Evolutionary conservation across 176 grass and related monocot species (phyloP).

Genomic region (Carex myosuroides): DNA sequence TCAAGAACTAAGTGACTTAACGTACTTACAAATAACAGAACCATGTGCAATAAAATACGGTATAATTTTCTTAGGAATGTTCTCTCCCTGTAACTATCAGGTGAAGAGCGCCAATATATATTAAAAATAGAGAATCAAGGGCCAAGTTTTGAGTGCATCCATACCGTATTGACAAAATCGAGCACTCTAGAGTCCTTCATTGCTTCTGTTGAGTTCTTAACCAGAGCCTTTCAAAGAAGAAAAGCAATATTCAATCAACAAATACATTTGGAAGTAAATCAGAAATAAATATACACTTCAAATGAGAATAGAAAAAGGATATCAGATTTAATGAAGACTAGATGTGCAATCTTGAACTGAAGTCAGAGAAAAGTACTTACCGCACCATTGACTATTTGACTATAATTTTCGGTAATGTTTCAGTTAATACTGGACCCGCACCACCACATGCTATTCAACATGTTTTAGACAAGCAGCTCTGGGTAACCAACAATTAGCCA

Average conservation of each 20-base stretch:
- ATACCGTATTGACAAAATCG: constrained; percentile 93
- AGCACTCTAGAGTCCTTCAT: constrained; percentile 95
- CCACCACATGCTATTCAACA: neutral
- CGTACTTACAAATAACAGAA: neutral
- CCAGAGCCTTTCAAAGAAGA: constrained; percentile 46
- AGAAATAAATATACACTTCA: neutral
- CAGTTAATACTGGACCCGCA: neutral
- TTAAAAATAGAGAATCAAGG: neutral
- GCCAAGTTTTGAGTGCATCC: neutral
- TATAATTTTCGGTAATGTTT: neutral
- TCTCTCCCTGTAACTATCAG: neutral
- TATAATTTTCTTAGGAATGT: neutral
- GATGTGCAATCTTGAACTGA: neutral
- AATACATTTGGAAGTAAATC: neutral
- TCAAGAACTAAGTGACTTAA: neutral
- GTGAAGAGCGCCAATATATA: neutral
- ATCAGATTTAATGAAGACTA: neutral
- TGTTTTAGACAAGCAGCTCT: neutral
- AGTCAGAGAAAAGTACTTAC: neutral
- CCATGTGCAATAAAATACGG: neutral
- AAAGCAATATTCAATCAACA: constrained; percentile 9
- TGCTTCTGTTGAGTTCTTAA: constrained; percentile 84
- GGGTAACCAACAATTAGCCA: neutral
- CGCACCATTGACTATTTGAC: neutral
- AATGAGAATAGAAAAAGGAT: neutral